These are phyloP conservation scores for Sequoiadendron giganteum DNA, from an alignment of 75 land plant species.

Conservation along the genomic window DNA sequence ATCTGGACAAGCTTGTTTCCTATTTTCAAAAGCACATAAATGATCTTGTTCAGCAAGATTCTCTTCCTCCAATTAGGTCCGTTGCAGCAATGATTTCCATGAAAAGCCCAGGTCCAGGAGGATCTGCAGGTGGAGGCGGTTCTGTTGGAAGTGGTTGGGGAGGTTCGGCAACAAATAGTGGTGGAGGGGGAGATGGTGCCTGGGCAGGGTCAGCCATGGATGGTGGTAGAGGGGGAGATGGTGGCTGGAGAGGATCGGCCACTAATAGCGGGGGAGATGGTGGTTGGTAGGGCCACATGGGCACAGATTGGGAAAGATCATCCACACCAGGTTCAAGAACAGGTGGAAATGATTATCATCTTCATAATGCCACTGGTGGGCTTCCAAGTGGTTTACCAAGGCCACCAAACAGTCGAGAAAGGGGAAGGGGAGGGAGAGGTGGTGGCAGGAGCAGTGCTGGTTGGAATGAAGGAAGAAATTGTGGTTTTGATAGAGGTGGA, in stretches of 20 bases:
- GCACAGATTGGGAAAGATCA: slow-evolving; percentile 35
- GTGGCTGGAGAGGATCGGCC: slow-evolving; percentile 35
- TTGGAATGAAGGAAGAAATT: slow-evolving; percentile 28
- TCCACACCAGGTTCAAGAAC: slow-evolving; percentile 49
- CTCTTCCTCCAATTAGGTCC: slow-evolving; percentile 54
- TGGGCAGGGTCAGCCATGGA: slow-evolving; percentile 32
- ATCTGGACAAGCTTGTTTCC: slow-evolving; percentile 72
- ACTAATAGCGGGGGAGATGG: slow-evolving; percentile 35
- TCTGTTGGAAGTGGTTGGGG: slow-evolving; percentile 27
- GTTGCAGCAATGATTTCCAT: slow-evolving; percentile 94
- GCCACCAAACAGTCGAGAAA: slow-evolving; percentile 16
- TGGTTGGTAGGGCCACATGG: slow-evolving; percentile 2
- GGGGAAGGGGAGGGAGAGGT: slow-evolving; percentile 20
- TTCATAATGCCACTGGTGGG: slow-evolving; percentile 16
- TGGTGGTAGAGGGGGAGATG: slow-evolving; percentile 9
- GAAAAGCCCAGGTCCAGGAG: slow-evolving; percentile 65
- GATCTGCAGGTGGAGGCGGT: slow-evolving; percentile 25
- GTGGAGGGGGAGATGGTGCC: slow-evolving; percentile 34
- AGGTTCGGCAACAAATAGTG: slow-evolving; percentile 27
- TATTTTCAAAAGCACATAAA: slow-evolving; percentile 85
- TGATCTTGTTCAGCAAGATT: slow-evolving; percentile 51
- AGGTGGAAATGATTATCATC: slow-evolving; percentile 25
- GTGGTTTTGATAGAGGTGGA: slow-evolving; percentile 17
- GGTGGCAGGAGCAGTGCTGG: slow-evolving; percentile 39
- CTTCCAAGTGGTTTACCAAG: slow-evolving; percentile 46